A percentile compares a stretch with the other conserved stretches of the same genome.
Conservation (phyloP, 768 basidiomycete genomes). For the Leccinum imitatum region DNA sequence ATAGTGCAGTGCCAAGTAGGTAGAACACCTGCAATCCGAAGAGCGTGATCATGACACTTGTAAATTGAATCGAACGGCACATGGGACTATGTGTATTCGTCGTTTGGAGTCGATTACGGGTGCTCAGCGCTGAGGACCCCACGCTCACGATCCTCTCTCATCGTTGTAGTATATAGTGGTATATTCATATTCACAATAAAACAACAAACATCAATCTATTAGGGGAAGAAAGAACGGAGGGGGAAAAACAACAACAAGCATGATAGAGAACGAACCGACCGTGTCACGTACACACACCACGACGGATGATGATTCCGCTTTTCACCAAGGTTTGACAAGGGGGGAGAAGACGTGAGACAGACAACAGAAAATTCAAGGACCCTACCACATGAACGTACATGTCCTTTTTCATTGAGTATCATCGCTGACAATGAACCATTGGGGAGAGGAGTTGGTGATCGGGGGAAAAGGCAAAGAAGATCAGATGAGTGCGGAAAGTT, state of each 20-base stretch:
- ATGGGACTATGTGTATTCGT: too few relatives aligned
- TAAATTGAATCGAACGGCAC: too few relatives aligned
- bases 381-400: slow-evolving; percentile 29
- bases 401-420: slow-evolving; percentile 12
- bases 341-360: slow-evolving; percentile 21
- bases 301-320: slow-evolving; percentile 14
- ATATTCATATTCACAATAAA: slow-evolving; percentile 21
- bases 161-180: slow-evolving; percentile 2
- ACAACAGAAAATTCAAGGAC: slow-evolving; percentile 17
- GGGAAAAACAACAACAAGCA: background rate
- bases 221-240: background rate
- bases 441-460: slow-evolving; percentile 14
- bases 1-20: too few relatives aligned
- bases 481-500: slow-evolving; percentile 29
- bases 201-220: slow-evolving; percentile 8
- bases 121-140: too few relatives aligned
- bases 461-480: slow-evolving; percentile 14
- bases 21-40: too few relatives aligned
- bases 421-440: slow-evolving; percentile 12
- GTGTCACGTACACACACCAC: slow-evolving; percentile 26
- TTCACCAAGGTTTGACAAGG: slow-evolving; percentile 20
- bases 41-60: too few relatives aligned
- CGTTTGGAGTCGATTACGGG: too few relatives aligned
- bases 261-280: slow-evolving; percentile 31
- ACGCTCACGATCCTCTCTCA: background rate